A percentile compares a stretch with the other conserved stretches of the same genome.
These are phyloP conservation scores for Xylariaceae sp. DNA, from an alignment of 2,329 filamentous ascomycete species.

Conservation along the genomic window DNA sequence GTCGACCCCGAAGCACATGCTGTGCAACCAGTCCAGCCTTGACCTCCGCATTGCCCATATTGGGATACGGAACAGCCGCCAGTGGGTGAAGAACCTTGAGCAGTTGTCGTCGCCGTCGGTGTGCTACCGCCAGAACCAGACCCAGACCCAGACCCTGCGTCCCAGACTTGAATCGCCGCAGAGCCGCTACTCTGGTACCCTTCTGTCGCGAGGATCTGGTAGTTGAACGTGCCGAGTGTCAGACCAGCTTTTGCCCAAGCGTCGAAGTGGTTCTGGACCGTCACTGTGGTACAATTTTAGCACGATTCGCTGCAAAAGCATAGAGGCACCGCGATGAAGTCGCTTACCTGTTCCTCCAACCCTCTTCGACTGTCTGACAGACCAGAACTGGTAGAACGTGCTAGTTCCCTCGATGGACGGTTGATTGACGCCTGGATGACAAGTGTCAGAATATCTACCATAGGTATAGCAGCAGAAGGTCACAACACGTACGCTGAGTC, in stretches of 20 bases:
- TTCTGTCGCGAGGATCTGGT: slow-evolving; percentile 32
- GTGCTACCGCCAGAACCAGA: neutral
- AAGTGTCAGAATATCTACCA: too few species aligned
- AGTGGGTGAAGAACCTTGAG: neutral
- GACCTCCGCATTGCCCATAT: neutral
- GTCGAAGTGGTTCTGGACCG: slow-evolving; percentile 30
- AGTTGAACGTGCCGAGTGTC: slow-evolving; percentile 28
- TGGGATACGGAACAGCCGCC: neutral
- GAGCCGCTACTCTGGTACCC: slow-evolving; percentile 31
- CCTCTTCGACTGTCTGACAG: slow-evolving; percentile 43
- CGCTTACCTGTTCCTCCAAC: slow-evolving; percentile 26
- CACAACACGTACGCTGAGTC: slow-evolving; percentile 18
- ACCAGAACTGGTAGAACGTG: slow-evolving; percentile 50
- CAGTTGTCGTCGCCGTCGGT: neutral
- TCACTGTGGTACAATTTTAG: slow-evolving; percentile 16
- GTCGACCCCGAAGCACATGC: neutral
- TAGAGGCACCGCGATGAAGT: neutral
- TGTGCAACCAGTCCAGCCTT: neutral
- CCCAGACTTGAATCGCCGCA: slow-evolving; percentile 12
- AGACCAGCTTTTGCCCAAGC: slow-evolving; percentile 27
- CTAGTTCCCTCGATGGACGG: slow-evolving; percentile 43
- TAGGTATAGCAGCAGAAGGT: too few species aligned
- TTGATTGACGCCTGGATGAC: slow-evolving; percentile 28
- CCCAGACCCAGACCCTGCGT: neutral
- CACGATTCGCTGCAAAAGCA: neutral